phyloP scores from a whole-genome alignment of 176 grass and related monocot species.

The Triticum monococcum region DNA sequence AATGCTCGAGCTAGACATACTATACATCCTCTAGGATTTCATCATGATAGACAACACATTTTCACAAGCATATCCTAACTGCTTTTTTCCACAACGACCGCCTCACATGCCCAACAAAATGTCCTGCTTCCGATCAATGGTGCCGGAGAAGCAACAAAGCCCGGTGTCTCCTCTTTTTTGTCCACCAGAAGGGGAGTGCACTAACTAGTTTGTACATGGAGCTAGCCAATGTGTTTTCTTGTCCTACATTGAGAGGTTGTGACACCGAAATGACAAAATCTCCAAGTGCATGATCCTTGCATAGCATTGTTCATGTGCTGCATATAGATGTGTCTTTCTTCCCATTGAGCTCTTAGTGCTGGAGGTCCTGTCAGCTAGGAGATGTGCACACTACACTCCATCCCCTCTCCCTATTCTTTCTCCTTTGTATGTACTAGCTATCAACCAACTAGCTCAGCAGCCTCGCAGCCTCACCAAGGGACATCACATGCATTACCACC shows the following conservation, averaged over 20 bases:
- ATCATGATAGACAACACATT: background rate
- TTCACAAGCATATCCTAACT: background rate
- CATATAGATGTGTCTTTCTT: background rate
- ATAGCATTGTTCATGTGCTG: slow-evolving; percentile 36
- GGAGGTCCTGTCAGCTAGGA: slow-evolving; percentile 34
- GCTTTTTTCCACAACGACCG: slow-evolving; percentile 6
- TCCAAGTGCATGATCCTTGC: background rate
- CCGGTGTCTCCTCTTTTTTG: background rate
- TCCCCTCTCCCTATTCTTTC: slow-evolving; percentile 26
- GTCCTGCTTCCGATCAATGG: slow-evolving; percentile 2
- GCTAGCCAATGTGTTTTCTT: background rate
- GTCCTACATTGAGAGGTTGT: slow-evolving; percentile 7
- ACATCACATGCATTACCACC: slow-evolving; percentile 20
- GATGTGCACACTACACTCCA: slow-evolving; percentile 30
- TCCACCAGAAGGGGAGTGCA: background rate
- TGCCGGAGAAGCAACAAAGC: slow-evolving; percentile 21
- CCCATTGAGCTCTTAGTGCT: slow-evolving; percentile 40
- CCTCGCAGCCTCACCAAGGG: slow-evolving; percentile 26
- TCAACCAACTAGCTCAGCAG: slow-evolving; percentile 13
- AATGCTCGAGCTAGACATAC: background rate
- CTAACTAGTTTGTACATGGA: background rate
- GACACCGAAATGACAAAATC: background rate
- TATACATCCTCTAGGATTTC: background rate
- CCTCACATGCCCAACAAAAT: background rate
- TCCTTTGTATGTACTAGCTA: slow-evolving; percentile 11